These are phyloP conservation scores for Apodospora peruviana DNA, from an alignment of 495 filamentous ascomycete species.

Conservation along the genomic window DNA sequence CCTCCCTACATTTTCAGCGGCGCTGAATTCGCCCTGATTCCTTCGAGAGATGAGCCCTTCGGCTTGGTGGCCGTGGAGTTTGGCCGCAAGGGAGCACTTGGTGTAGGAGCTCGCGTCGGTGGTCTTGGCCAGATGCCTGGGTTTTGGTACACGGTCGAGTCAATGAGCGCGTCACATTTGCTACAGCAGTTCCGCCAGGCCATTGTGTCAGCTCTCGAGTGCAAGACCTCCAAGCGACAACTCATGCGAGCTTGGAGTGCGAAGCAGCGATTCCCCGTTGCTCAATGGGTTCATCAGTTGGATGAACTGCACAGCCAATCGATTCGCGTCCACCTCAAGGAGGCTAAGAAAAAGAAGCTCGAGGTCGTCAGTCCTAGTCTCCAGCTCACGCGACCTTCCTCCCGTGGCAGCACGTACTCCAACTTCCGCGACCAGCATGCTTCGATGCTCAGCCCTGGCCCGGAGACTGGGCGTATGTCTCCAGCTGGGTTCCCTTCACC, in stretches of 20 bases:
- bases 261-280: slow-evolving; percentile 71
- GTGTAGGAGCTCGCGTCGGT: slow-evolving; percentile 62
- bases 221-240: slow-evolving; percentile 46
- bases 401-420: slow-evolving; percentile 15
- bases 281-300: slow-evolving; percentile 60
- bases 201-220: slow-evolving; percentile 60
- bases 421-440: slow-evolving; percentile 7
- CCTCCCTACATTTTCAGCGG: slow-evolving; percentile 74
- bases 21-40: slow-evolving; percentile 63
- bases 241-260: slow-evolving; percentile 73
- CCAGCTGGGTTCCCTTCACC: slow-evolving; percentile 4
- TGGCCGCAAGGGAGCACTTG: slow-evolving; percentile 70
- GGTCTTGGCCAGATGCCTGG: slow-evolving; percentile 79
- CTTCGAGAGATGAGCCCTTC: slow-evolving; percentile 75
- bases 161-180: slow-evolving; percentile 62
- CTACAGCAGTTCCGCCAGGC: slow-evolving; percentile 67
- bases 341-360: slow-evolving; percentile 28
- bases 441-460: slow-evolving; percentile 11
- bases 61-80: slow-evolving; percentile 80
- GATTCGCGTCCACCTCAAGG: slow-evolving; percentile 32
- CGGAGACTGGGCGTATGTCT: slow-evolving; percentile 12
- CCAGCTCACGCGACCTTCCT: slow-evolving; percentile 15
- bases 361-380: slow-evolving; percentile 16
- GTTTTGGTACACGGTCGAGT: slow-evolving; percentile 68
- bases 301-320: slow-evolving; percentile 55